Evolutionary conservation across 306 rosid genomes (phyloP).

Genomic region (Casuarina glauca): DNA sequence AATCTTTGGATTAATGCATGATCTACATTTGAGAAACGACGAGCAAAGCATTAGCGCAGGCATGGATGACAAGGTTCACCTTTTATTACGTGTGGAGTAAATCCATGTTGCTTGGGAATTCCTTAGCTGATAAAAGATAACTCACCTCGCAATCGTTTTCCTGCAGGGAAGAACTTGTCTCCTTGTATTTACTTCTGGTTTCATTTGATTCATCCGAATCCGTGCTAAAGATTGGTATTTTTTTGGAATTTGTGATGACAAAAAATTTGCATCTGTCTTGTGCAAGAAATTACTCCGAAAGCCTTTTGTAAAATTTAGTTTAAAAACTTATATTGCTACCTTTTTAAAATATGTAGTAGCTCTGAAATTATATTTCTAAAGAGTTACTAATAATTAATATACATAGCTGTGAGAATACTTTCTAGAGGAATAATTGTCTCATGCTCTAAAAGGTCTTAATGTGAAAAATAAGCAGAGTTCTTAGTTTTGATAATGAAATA

Average conservation of each 20-base stretch:
- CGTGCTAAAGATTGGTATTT: not conserved
- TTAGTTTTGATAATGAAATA: no score
- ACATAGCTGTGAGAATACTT: no score
- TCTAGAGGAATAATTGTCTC: no score
- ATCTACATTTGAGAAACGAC: not conserved
- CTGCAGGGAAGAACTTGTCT: constrained; percentile 3
- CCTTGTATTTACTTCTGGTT: not conserved
- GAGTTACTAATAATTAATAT: no score
- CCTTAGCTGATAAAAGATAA: not conserved
- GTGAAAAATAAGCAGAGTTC: no score
- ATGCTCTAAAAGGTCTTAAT: no score
- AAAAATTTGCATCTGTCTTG: constrained; percentile 27
- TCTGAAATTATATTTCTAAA: no score
- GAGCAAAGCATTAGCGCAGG: not conserved
- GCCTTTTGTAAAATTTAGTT: no score
- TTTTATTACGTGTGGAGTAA: not conserved
- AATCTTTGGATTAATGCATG: not conserved
- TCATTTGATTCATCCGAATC: not conserved
- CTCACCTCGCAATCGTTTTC: not conserved
- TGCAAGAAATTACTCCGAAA: no score
- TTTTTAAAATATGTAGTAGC: no score
- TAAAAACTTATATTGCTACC: no score
- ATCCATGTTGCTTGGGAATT: not conserved
- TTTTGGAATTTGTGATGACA: constrained; percentile 25
- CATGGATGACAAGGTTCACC: not conserved